Evolutionary conservation across 2,329 filamentous ascomycete species (phyloP).

Genomic region (Macrophomina pseudophaseolina): DNA sequence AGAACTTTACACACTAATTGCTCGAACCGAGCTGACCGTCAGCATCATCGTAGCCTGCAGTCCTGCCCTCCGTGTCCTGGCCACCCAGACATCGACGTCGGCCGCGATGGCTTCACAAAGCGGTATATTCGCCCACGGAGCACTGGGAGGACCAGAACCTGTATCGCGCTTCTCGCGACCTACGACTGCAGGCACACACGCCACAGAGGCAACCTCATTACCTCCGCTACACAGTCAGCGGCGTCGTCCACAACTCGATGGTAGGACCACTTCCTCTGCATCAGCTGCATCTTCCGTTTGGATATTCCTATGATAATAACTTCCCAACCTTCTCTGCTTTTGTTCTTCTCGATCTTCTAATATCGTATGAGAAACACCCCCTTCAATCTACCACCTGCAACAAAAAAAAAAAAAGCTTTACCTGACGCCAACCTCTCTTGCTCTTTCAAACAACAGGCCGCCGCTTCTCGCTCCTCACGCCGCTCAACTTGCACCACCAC

Average conservation of each 20-base stretch:
- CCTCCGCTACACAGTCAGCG: not conserved
- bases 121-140: not conserved
- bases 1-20: conserved; percentile 7
- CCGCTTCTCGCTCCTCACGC: not conserved
- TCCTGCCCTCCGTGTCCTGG: not conserved
- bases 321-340: not conserved
- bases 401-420: not conserved
- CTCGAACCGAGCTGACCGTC: not conserved
- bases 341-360: not conserved
- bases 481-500: not conserved
- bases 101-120: not conserved
- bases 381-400: not conserved
- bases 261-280: conserved; percentile 7
- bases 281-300: conserved; percentile 5
- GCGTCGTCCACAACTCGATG: not conserved
- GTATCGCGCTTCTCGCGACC: not conserved
- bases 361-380: not conserved
- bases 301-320: not conserved
- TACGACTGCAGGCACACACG: not conserved
- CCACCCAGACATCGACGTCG: not conserved
- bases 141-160: not conserved
- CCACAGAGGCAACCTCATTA: not conserved
- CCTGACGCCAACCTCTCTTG: not conserved
- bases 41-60: conserved; percentile 6
- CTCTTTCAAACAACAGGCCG: not conserved